A percentile compares a stretch with the other conserved stretches of the same genome.
Conservation (phyloP, 78 protist species). For the Dictyostelium intermedium region DNA sequence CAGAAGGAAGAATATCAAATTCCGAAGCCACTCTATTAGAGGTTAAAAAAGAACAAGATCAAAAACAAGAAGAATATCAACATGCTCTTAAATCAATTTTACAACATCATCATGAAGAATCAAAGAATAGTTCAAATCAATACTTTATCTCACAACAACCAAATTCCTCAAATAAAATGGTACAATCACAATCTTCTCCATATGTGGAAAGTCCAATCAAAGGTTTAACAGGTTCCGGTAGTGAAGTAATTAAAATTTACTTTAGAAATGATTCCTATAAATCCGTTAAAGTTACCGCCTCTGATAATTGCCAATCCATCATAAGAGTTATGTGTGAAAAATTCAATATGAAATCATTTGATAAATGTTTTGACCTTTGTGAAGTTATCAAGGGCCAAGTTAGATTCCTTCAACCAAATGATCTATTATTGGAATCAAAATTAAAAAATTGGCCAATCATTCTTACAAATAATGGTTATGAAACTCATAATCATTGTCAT, state of each 20-base stretch:
- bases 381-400: slow-evolving; percentile 42
- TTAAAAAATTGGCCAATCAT: slow-evolving; percentile 63
- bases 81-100: neutral
- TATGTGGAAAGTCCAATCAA: neutral
- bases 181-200: neutral
- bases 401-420: neutral
- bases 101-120: neutral
- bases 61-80: neutral
- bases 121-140: neutral
- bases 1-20: slow-evolving; percentile 21
- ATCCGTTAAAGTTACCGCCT: neutral
- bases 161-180: neutral
- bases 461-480: neutral
- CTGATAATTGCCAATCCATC: slow-evolving; percentile 5
- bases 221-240: neutral
- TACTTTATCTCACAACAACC: neutral
- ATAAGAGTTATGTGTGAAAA: slow-evolving; percentile 35
- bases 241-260: slow-evolving; percentile 39
- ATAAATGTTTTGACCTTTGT: slow-evolving; percentile 58
- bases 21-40: neutral
- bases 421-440: neutral
- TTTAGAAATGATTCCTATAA: slow-evolving; percentile 12
- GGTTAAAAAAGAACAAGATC: neutral
- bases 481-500: slow-evolving; percentile 29
- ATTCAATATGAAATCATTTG: slow-evolving; percentile 50